Evolutionary conservation across 106 monocot genomes (phyloP).

Genomic region (Hemerocallis citrina): DNA sequence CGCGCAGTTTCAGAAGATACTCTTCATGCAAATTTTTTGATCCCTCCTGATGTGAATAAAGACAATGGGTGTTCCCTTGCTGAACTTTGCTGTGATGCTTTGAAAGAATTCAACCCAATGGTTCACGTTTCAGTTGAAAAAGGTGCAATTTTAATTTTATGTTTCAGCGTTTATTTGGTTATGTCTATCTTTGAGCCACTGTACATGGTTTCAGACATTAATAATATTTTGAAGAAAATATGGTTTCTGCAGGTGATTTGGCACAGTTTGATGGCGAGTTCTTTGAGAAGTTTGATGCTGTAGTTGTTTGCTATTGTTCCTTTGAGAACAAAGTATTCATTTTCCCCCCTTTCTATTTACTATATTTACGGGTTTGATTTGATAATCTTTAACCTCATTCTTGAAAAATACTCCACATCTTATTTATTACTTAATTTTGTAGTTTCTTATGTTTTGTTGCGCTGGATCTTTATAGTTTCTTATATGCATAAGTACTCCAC

Average conservation of each 20-base stretch:
- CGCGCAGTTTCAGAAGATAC: conserved; percentile 49
- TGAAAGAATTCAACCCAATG: conserved; percentile 90
- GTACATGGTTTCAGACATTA: neutral
- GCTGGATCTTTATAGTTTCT: neutral
- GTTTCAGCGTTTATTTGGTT: neutral
- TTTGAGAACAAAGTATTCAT: conserved; percentile 39
- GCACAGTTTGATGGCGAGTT: conserved; percentile 55
- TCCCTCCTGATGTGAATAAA: conserved; percentile 35
- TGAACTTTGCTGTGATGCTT: conserved; percentile 68
- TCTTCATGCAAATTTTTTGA: conserved; percentile 59
- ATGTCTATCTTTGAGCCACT: neutral
- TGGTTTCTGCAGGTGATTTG: conserved; percentile 53
- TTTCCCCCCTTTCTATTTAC: neutral
- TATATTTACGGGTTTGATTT: neutral
- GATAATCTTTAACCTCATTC: neutral
- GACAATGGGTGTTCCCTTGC: conserved; percentile 33
- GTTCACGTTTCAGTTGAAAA: conserved; percentile 66
- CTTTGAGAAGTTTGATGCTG: conserved; percentile 78
- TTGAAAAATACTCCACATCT: too few relatives aligned
- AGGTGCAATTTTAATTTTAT: conserved; percentile 20
- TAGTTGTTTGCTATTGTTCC: conserved; percentile 51
- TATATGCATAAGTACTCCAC: too few relatives aligned
- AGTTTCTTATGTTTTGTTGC: neutral
- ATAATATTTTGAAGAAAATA: neutral
- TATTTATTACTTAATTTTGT: too few relatives aligned